Conservation (phyloP, 2,329 filamentous ascomycete genomes). For the Colletotrichum sidae region DNA sequence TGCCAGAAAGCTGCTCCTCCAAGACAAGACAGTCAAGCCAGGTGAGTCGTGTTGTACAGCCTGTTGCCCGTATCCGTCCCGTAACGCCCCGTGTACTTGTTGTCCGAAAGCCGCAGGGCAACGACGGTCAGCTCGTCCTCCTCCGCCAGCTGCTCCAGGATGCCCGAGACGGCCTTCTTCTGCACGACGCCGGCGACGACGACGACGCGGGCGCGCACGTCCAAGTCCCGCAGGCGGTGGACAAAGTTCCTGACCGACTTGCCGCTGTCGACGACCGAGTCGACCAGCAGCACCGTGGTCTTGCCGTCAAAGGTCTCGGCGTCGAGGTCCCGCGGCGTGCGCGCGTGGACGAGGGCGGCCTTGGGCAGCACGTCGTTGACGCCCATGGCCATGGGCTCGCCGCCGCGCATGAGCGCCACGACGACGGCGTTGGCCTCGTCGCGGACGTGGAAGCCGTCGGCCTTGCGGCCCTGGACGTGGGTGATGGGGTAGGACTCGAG, state of each 20-base stretch:
- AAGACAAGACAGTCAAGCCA: slow-evolving; percentile 43
- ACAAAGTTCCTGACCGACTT: slow-evolving; percentile 62
- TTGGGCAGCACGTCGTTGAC: slow-evolving; percentile 63
- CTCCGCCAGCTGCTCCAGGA: slow-evolving; percentile 38
- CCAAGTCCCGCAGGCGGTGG: slow-evolving; percentile 54
- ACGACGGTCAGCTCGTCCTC: slow-evolving; percentile 54
- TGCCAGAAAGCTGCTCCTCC: too few relatives aligned
- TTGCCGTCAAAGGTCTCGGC: slow-evolving; percentile 52
- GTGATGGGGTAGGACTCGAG: slow-evolving; percentile 59
- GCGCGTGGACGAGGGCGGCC: slow-evolving; percentile 64
- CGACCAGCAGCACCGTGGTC: slow-evolving; percentile 63
- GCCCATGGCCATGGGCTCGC: slow-evolving; percentile 71
- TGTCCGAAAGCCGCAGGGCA: slow-evolving; percentile 66
- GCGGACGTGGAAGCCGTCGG: slow-evolving; percentile 61
- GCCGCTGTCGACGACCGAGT: slow-evolving; percentile 71
- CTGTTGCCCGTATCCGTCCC: slow-evolving; percentile 69
- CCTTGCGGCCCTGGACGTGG: slow-evolving; percentile 63
- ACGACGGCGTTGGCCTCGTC: slow-evolving; percentile 57
- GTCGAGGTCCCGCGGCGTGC: slow-evolving; percentile 53
- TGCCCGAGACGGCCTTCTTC: slow-evolving; percentile 41
- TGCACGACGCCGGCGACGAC: slow-evolving; percentile 69
- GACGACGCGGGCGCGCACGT: slow-evolving; percentile 58
- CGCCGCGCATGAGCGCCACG: slow-evolving; percentile 71
- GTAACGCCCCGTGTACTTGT: slow-evolving; percentile 64
- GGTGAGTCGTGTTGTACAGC: slow-evolving; percentile 67